Conservation (phyloP, 2,329 filamentous ascomycete species). For the Tolypocladium album region DNA sequence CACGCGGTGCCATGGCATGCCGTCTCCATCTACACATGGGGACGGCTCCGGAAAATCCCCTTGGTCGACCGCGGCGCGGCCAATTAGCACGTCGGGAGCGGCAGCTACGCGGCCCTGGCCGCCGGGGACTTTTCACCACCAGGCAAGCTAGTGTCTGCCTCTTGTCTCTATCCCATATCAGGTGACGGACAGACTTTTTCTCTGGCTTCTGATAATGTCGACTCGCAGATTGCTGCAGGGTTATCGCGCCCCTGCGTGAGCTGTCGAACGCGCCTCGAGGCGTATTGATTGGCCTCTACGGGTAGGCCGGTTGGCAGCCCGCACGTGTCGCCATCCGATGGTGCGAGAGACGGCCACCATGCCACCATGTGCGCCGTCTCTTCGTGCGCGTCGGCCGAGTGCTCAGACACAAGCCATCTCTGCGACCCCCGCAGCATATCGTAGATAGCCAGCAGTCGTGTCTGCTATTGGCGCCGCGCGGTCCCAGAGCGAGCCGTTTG, state of each 20-base stretch:
- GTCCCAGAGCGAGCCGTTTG: background rate
- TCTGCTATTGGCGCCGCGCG: too few relatives aligned
- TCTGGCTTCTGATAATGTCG: background rate
- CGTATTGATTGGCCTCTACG: background rate
- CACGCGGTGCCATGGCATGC: background rate
- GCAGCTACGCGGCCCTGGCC: background rate
- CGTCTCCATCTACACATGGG: background rate
- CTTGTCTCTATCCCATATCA: background rate
- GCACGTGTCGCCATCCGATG: conserved; percentile 1
- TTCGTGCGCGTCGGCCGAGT: background rate
- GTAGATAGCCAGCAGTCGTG: too few relatives aligned
- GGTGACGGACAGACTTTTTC: background rate
- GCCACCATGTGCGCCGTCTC: background rate
- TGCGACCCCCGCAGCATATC: background rate
- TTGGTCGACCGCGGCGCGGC: background rate
- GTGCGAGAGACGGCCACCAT: background rate
- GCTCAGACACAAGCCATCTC: background rate
- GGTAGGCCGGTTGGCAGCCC: background rate
- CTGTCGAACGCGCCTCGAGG: background rate
- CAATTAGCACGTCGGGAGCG: background rate
- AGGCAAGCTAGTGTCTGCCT: background rate
- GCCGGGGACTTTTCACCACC: background rate
- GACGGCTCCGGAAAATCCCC: background rate
- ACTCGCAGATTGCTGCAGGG: background rate
- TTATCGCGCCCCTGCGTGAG: background rate